Evolutionary conservation across 2,329 filamentous ascomycete genomes (phyloP), one percentile per base, ranked within the genome.

Genomic region (Hymenoscyphus fraxineus): DNA sequence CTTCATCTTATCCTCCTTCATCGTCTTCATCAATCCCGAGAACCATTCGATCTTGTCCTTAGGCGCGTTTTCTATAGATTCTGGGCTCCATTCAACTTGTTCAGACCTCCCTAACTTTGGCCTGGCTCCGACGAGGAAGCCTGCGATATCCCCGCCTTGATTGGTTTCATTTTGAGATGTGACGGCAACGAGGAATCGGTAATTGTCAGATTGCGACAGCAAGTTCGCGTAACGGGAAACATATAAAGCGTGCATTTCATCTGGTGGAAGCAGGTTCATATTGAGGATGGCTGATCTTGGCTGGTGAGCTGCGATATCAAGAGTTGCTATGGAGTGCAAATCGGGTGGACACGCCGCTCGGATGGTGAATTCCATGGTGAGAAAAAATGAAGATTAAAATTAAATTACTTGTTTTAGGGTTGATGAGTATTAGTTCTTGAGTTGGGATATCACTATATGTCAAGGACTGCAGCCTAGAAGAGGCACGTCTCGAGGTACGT

Each of bases 1-100:
- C 60, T 62, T 62, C 51, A 62, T 62, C 35, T 58, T 62, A 13
- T 62, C 60, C 60, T 62, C 60, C 60, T 62, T 62, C 60, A 62
- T 62, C 19, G 9, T 2, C 10, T 58, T 58, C 60, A 62, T 62
- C 51, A 62, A 57, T 19, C 60, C 60, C 51, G 38, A 35, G 35
- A 62, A 62, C 60, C 60, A 62, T 44, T 35, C 60, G 44, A 62
- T 10, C 51, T 56, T 62, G 35, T 62, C 60, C 60, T 44, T 38
- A 35, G 60, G 51, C 51, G 60, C 3, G 12, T 27, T 10, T 10
- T 51, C 44, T 51, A n/a, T 10, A 10, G 22, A 22, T 22, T 12
- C n/a, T 22, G 44, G 44, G 4, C 22, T 51, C 44, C 44, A 51
- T 51, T 22, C 44, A 10, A 22, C 6, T 22, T 51, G n/a, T 51